Evolutionary conservation across 2,329 filamentous ascomycete species (phyloP).

Genomic region (Fusarium fracticaudum): DNA sequence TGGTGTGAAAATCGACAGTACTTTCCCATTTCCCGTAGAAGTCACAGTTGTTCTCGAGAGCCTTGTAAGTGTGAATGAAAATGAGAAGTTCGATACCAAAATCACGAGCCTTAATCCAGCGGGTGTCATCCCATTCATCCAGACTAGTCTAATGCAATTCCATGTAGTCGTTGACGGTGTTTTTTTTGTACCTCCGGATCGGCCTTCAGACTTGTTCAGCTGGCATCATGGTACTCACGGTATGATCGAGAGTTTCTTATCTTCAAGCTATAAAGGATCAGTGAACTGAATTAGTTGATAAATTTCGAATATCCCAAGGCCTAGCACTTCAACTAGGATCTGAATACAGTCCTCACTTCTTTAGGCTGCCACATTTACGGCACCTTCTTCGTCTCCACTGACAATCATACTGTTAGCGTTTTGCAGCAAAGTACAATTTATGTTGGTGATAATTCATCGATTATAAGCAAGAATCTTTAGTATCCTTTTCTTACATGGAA

Average conservation of each 20-base stretch:
- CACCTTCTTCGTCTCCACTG: not conserved
- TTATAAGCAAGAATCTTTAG: too few relatives aligned
- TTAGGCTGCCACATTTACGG: not conserved
- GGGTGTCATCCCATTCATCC: not conserved
- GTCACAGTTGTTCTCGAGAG: not conserved
- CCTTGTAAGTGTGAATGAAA: slow-evolving; percentile 5
- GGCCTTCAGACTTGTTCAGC: not conserved
- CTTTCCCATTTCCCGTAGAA: slow-evolving; percentile 12
- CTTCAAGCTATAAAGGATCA: not conserved
- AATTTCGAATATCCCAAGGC: fast-evolving
- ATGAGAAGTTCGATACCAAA: slow-evolving; percentile 4
- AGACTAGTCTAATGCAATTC: too few relatives aligned
- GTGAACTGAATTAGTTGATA: not conserved
- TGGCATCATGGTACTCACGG: not conserved
- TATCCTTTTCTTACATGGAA: too few relatives aligned
- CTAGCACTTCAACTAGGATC: too few relatives aligned
- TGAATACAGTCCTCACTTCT: not conserved
- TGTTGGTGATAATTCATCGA: too few relatives aligned
- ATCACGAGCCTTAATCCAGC: not conserved
- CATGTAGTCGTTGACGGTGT: not conserved
- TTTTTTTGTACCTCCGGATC: not conserved
- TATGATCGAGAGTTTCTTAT: not conserved
- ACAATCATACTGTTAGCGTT: not conserved
- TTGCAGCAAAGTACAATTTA: too few relatives aligned
- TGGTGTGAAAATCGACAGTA: not conserved